A percentile compares a stretch with the other conserved stretches of the same genome.
phyloP scores from a whole-genome alignment of 371 early-diverging fungal genomes.

The Actinomortierella wolfii region DNA sequence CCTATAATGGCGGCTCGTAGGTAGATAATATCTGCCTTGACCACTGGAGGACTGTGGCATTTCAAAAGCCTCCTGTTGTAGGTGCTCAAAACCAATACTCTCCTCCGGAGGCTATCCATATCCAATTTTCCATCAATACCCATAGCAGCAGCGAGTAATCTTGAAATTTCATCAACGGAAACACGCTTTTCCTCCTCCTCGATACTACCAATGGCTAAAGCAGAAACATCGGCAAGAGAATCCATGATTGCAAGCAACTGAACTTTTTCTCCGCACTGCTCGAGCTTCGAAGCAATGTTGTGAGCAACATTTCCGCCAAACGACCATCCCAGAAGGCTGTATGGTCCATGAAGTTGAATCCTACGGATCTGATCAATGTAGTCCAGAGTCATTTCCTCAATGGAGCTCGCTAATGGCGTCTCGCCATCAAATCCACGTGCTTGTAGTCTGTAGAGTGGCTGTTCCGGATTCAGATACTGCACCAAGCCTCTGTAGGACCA shows the following conservation, averaged over 20 bases:
- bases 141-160: no score
- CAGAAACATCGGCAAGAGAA: not conserved
- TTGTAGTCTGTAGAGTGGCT: conserved; percentile 20
- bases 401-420: conserved; percentile 1
- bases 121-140: no score
- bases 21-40: no score
- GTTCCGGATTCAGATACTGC: conserved; percentile 6
- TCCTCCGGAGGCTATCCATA: no score
- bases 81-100: no score
- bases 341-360: conserved; percentile 16
- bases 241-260: conserved; percentile 5
- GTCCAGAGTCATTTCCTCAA: conserved; percentile 13
- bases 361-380: conserved; percentile 14
- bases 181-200: conserved; percentile 1
- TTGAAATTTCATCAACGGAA: no score
- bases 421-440: conserved; percentile 13
- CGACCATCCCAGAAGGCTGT: conserved; percentile 9
- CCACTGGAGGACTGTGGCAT: no score
- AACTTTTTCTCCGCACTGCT: conserved; percentile 5
- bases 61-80: no score
- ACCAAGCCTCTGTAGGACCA: conserved; percentile 9
- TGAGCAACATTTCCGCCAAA: conserved; percentile 13
- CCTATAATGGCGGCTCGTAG: no score
- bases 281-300: conserved; percentile 2
- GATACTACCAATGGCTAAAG: not conserved